Evolutionary conservation across 345 rosid genomes (phyloP).

Genomic region (Psidium friedrichsthalianum): DNA sequence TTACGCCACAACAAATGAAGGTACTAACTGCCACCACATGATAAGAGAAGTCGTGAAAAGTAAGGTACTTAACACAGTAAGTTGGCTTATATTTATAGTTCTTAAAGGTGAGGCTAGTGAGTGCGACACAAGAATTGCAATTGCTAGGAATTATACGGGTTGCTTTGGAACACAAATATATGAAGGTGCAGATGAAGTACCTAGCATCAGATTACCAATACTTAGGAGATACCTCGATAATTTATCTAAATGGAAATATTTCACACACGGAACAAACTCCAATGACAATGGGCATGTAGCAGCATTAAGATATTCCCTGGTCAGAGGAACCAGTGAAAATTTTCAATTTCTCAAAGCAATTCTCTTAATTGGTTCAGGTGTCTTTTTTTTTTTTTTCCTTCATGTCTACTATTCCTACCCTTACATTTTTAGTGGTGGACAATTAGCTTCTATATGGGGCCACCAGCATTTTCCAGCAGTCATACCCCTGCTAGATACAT

Average conservation of each 20-base stretch:
- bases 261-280: neutral
- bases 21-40: neutral
- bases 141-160: neutral
- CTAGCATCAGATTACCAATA: neutral
- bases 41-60: neutral
- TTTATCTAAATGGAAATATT: neutral
- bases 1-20: neutral
- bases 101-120: neutral
- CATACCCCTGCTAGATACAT: neutral
- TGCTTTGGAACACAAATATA: neutral
- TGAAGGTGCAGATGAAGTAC: neutral
- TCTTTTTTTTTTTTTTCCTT: neutral
- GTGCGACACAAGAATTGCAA: neutral
- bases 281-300: neutral
- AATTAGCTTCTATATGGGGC: neutral
- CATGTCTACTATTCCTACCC: neutral
- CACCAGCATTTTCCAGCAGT: neutral
- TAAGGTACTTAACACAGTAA: neutral
- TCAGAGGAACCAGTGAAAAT: neutral
- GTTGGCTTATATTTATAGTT: neutral
- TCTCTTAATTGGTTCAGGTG: neutral
- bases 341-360: neutral
- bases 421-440: neutral
- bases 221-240: neutral
- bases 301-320: neutral